Conservation (phyloP, 345 rosid genomes). For the Cochlearia excelsa region DNA sequence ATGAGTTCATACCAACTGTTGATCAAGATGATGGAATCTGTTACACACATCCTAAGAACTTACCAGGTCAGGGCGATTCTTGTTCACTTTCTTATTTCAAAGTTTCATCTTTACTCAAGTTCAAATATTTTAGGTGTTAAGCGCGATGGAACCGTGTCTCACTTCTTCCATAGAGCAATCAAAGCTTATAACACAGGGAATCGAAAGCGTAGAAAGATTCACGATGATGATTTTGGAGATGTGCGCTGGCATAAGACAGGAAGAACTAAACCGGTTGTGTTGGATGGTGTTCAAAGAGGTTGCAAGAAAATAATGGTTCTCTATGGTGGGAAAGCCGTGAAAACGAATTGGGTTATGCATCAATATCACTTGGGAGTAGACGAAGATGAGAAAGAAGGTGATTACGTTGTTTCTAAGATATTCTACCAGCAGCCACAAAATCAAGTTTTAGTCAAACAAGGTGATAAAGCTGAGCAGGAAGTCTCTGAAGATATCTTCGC, state of each 20-base stretch:
- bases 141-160: slow-evolving; percentile 72
- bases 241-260: slow-evolving; percentile 99
- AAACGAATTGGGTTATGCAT: slow-evolving; percentile 97
- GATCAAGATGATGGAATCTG: slow-evolving; percentile 89
- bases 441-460: slow-evolving; percentile 38
- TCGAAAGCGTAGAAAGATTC: slow-evolving; percentile 89
- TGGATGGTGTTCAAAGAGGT: slow-evolving; percentile 78
- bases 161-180: slow-evolving; percentile 83
- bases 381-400: slow-evolving; percentile 87
- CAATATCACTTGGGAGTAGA: slow-evolving; percentile 89
- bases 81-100: slow-evolving; percentile 8
- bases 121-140: slow-evolving; percentile 52
- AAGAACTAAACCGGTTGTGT: slow-evolving; percentile 70
- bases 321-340: slow-evolving; percentile 79
- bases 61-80: slow-evolving; percentile 61
- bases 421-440: slow-evolving; percentile 81
- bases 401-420: slow-evolving; percentile 81
- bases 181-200: slow-evolving; percentile 90
- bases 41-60: slow-evolving; percentile 88
- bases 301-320: slow-evolving; percentile 97
- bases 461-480: slow-evolving; percentile 59
- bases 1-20: slow-evolving; percentile 84
- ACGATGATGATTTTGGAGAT: slow-evolving; percentile 70
- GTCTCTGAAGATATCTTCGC: slow-evolving; percentile 38
- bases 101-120: slow-evolving; percentile 2